These are phyloP conservation scores for Lipomyces chichibuensis DNA, from an alignment of 805 yeast species.

Conservation along the genomic window DNA sequence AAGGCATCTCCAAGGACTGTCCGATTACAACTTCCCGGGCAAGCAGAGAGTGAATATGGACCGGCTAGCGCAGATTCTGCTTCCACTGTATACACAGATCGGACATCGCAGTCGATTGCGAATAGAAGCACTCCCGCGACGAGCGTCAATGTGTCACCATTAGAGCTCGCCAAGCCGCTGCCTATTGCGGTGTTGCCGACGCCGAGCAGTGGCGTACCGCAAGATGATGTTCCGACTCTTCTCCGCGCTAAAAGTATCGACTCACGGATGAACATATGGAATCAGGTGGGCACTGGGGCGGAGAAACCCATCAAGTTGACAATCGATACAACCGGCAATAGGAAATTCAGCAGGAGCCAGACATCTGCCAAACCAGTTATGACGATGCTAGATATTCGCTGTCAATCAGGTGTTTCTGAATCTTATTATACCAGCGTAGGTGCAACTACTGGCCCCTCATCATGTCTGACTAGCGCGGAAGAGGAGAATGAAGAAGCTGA, in stretches of 20 bases:
- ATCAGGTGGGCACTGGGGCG: neutral
- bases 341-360: neutral
- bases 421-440: slow-evolving; percentile 8
- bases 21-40: neutral
- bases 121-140: neutral
- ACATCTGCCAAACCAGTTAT: neutral
- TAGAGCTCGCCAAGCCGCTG: neutral
- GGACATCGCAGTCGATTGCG: neutral
- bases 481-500: neutral
- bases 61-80: neutral
- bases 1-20: neutral
- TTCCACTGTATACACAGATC: neutral
- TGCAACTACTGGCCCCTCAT: slow-evolving; percentile 8
- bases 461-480: slow-evolving; percentile 1
- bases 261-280: neutral
- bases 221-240: neutral
- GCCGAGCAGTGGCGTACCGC: neutral
- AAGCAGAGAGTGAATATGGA: neutral
- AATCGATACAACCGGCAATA: neutral
- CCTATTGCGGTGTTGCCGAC: neutral
- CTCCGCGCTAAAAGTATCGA: neutral
- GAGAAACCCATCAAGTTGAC: neutral
- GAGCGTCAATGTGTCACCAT: neutral
- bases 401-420: neutral
- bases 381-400: neutral